phyloP scores from a whole-genome alignment of 2,329 filamentous ascomycete species.

The Myriosclerotinia curreyana region DNA sequence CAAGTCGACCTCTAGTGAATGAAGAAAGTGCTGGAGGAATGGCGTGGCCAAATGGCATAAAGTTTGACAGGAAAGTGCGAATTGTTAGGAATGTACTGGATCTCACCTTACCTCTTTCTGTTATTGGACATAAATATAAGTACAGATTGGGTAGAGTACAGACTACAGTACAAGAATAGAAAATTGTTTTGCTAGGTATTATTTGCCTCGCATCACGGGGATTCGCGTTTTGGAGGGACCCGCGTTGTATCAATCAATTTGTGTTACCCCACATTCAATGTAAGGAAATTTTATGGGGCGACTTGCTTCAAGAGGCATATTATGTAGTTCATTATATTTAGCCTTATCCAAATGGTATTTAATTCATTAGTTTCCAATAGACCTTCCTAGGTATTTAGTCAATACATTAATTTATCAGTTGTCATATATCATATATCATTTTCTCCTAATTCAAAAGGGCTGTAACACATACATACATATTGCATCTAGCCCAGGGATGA shows the following conservation, averaged over 20 bases:
- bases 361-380: too few species aligned
- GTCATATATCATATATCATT: too few species aligned
- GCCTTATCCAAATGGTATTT: too few species aligned
- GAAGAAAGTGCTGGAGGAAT: constrained; percentile 33
- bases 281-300: constrained; percentile 7
- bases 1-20: constrained; percentile 32
- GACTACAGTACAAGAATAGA: background rate
- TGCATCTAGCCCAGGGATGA: background rate
- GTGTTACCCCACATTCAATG: constrained; percentile 8
- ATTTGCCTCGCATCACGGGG: constrained; percentile 14
- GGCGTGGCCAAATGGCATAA: constrained; percentile 37
- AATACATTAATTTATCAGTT: too few species aligned
- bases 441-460: too few species aligned
- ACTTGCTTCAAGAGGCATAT: background rate
- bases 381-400: too few species aligned
- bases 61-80: constrained; percentile 25
- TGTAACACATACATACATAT: background rate
- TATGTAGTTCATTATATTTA: too few species aligned
- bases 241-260: constrained; percentile 16
- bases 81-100: constrained; percentile 25
- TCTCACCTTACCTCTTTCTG: constrained; percentile 11
- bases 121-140: constrained; percentile 3
- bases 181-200: constrained; percentile 5
- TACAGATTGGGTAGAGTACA: background rate
- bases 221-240: background rate